Base-by-base conservation (phyloP, 1,284 basidiomycete genomes). In the Coriolopsis trogii region DNA sequence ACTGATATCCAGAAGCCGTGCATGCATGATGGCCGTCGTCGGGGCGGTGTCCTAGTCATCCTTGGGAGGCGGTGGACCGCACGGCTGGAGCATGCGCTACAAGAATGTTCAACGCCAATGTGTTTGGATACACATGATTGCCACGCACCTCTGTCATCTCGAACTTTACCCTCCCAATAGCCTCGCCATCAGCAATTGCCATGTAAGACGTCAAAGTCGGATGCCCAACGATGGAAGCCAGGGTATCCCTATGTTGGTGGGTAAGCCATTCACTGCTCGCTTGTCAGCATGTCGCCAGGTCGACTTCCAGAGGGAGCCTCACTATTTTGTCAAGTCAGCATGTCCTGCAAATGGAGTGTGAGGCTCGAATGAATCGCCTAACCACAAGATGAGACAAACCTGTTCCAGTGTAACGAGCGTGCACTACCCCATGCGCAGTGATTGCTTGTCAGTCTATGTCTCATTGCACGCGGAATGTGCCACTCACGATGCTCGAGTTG, bases 81-180 rank as follows among this genome's bases (percentile, higher is more conserved):
- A 98, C n/a, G 96, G 96, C 69, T 98, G 95, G 36, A 99, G 78
- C 95, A 98, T 98, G 56, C 89, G 85, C 95, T 98, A 64, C 10
- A 24, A 23, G 23, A 52, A 51, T 50, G 44, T 18, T 8, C 29
- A 41, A n/a, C n/a, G 20, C 6, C 23, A 46, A 16, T 28, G 29
- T 16, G 25, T 8, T 26, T 16, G 25, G 20, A 25, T 5, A 43
- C 29, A 26, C 26, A 5, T 2, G 12, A 41, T 45, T n/a, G 30
- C 16, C 36, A 70, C 85, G 53, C 61, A 96, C 95, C 87, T 98
- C 95, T 3, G 90, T 87, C 82, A 96, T 88, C 73, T 99, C 96
- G 68, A 98, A 98, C 66, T 85, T 93, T n/a, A 89, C 80, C 46
- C 96, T 78, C 2, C 92, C 95, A 54, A 89, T 87, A 36, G 89